Base-by-base conservation (phyloP, 1,284 basidiomycete genomes). In the Macrocybe sp. region DNA sequence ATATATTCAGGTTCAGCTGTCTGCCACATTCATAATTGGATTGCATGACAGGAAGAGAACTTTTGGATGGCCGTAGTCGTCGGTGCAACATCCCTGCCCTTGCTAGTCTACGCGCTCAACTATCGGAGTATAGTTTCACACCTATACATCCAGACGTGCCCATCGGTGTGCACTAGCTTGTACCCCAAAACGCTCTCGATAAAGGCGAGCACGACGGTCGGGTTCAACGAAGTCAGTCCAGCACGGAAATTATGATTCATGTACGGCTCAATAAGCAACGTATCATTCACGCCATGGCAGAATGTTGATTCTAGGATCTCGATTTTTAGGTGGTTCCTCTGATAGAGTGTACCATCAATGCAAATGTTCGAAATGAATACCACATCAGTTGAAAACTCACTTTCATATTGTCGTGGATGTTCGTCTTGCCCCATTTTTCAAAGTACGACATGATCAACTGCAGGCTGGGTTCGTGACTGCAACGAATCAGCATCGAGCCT, bases 181-280 rank as follows among this genome's bases (percentile, higher is more conserved):
- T 67, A 70, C 10, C 64, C 63, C 48, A 70, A 49, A 4, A 66
- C 59, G 4, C 66, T 66, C 55, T 71, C 68, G n/a, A 69, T 57
- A 44, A 69, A 69, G 2, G 65, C 61, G 10, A 69, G 53, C 7
- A 69, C 49, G 3, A 68, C 41, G 0, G 63, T 55, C 3, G 67
- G 65, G 51, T 69, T 70, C 11, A 64, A 47, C 11, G 7, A 30
- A 11, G 22, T 10, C 11, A 6, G 52, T 46, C 37, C 31, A 6
- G 41, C 50, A 45, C 46, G 37, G 28, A 45, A 43, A 12, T 50
- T 36, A 31, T 46, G 44, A 9, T 53, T 56, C 47, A 56, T 52
- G 43, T 49, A 52, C 4, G 63, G 62, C 44, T 66, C 65, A 30
- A 69, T 63, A 0, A 53, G 52, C 40, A 69, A 44, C 2, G 53